Conservation (phyloP, 2,329 filamentous ascomycete genomes). For the Botrytis byssoidea region DNA sequence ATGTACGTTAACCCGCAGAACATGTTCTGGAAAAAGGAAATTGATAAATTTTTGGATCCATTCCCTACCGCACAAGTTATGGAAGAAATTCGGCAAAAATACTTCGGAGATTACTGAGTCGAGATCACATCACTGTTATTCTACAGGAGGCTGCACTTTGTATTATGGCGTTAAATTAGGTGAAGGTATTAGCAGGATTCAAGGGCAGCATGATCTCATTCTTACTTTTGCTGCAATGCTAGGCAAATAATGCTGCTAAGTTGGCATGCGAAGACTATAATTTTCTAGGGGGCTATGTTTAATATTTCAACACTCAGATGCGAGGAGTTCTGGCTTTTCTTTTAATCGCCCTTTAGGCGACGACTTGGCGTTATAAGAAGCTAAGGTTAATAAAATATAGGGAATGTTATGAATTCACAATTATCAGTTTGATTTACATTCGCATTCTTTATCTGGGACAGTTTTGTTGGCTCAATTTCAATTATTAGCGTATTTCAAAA, state of each 20-base stretch:
- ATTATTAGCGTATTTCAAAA: too few species aligned
- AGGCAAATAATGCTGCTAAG: neutral
- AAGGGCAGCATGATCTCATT: neutral
- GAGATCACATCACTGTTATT: neutral
- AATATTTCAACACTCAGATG: too few species aligned
- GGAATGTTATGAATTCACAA: too few species aligned
- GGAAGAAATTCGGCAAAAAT: slow-evolving; percentile 36
- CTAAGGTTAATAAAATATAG: too few species aligned
- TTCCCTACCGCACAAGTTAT: slow-evolving; percentile 35
- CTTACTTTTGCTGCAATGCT: neutral
- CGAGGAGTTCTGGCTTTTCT: too few species aligned
- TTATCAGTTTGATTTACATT: too few species aligned
- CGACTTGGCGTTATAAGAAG: too few species aligned
- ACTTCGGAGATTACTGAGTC: slow-evolving; percentile 6
- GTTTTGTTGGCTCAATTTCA: too few species aligned
- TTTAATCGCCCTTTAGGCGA: too few species aligned
- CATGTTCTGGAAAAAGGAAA: neutral
- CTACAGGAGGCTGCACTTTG: neutral
- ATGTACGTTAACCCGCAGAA: slow-evolving; percentile 22
- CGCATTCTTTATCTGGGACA: too few species aligned
- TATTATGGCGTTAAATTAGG: neutral
- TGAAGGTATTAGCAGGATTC: neutral
- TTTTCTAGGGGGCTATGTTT: too few species aligned
- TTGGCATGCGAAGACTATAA: neutral
- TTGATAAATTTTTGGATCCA: slow-evolving; percentile 2